phyloP scores from a whole-genome alignment of 2,329 filamentous ascomycete genomes.

The Pyricularia sp. region DNA sequence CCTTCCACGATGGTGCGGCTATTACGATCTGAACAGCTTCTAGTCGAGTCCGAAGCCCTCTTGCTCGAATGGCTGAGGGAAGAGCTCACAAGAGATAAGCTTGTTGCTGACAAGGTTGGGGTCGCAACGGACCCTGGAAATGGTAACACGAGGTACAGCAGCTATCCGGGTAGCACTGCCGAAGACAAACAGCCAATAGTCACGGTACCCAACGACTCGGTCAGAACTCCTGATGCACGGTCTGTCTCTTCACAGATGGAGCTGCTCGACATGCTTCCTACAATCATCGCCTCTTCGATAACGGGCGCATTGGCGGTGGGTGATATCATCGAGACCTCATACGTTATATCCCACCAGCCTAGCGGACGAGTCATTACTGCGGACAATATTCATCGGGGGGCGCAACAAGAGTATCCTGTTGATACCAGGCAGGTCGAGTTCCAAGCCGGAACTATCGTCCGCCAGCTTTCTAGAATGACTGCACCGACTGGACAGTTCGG shows the following conservation, averaged over 20 bases:
- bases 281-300: slow-evolving; percentile 25
- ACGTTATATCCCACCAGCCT: slow-evolving; percentile 30
- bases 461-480: slow-evolving; percentile 30
- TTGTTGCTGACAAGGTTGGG: neutral
- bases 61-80: slow-evolving; percentile 34
- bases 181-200: neutral
- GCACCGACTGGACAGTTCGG: slow-evolving; percentile 42
- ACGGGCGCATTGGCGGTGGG: neutral
- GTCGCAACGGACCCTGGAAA: neutral
- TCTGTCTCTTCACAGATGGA: slow-evolving; percentile 5
- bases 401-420: neutral
- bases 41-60: slow-evolving; percentile 33
- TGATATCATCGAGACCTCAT: slow-evolving; percentile 19
- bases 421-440: slow-evolving; percentile 32
- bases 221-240: neutral
- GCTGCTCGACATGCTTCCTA: slow-evolving; percentile 27
- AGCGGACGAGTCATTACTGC: slow-evolving; percentile 26
- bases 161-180: neutral
- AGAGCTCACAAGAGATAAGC: neutral
- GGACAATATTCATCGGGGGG: slow-evolving; percentile 20
- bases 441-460: slow-evolving; percentile 36
- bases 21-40: slow-evolving; percentile 35
- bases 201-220: neutral
- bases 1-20: slow-evolving; percentile 31
- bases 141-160: neutral